These are phyloP conservation scores for Platismatia glauca DNA, from an alignment of 495 filamentous ascomycete species.

Conservation along the genomic window DNA sequence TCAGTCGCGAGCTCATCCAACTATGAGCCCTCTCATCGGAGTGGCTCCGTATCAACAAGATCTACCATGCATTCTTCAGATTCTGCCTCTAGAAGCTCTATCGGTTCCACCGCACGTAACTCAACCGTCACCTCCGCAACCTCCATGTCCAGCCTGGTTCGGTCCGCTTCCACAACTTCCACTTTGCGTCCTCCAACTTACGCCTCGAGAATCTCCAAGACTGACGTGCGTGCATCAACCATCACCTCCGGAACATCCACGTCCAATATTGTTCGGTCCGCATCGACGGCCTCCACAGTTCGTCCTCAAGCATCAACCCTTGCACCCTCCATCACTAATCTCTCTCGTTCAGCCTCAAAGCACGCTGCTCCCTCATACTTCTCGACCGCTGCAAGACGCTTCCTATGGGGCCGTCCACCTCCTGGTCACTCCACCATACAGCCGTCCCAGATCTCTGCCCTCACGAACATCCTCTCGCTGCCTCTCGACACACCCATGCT, in stretches of 20 bases:
- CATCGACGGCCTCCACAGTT: neutral
- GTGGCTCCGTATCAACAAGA: neutral
- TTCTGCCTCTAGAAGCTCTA: neutral
- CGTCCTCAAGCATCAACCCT: neutral
- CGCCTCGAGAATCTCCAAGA: neutral
- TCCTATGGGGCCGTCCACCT: conserved; percentile 4
- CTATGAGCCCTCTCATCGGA: neutral
- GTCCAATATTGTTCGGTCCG: neutral
- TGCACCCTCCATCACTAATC: neutral
- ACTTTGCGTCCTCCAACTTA: neutral
- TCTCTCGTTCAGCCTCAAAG: neutral
- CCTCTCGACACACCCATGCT: neutral
- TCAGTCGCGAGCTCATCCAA: neutral
- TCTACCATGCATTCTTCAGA: neutral
- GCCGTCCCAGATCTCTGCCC: neutral
- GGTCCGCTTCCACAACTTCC: neutral
- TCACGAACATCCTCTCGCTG: conserved; percentile 4
- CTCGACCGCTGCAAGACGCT: neutral
- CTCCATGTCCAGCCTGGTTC: neutral
- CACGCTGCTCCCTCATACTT: neutral
- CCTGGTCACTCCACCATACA: neutral
- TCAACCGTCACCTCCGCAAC: neutral
- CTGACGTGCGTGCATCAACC: neutral
- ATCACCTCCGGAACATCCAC: neutral
- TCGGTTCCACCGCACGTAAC: neutral